Evolutionary conservation across 2,329 filamentous ascomycete genomes (phyloP), one percentile per base, ranked within the genome.

Genomic region (Paecilomyces sp.): DNA sequence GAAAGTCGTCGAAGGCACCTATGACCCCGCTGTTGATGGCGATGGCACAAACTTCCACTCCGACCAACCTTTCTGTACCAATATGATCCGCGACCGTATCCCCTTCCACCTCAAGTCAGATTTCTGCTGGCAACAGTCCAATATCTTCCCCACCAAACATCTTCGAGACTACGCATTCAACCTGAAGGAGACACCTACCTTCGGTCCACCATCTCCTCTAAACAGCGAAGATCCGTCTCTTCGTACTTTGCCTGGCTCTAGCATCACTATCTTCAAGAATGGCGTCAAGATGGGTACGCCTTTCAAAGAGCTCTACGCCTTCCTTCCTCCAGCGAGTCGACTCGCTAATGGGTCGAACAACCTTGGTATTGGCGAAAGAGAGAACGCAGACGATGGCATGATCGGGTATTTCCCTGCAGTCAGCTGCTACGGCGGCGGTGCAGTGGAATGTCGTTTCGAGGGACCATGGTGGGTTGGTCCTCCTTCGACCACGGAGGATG

Each of bases 351-450:
- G 71, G 4, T 75, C 73, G 28, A 77, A 77, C 60, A 77, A 78
- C 57, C 63, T 75, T 22, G 76, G 75, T 2, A 74, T 88, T 51
- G 91, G 90, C 12, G 91, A 90, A 18, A 82, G 94, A 56, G 89
- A 94, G 62, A 91, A 91, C 30, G 86, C 96, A 62, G 94, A 99
- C 70, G 94, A 99, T 70, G 94, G 93, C 36, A 90, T 94, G 82
- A 84, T 97, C 1, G 95, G 94, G 11, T 99, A 99, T 77, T 96
- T 96, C 70, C 94, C 94, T 1, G 91, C 92, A 24, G 86, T 99
- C 22, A 94, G 92, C 67, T 89, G 94, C 24, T 97, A 97, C 77
- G 87, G 90, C 53, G 93, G 92, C 57, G 94, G 93, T 25, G 89
- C 92, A 1, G 92, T 90, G 15, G 90, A 97, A 73, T 88, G 93